Evolutionary conservation across 1,139 yeast genomes (phyloP), one percentile per base, ranked within the genome.

Genomic region (Yamadazyma diddensiae): DNA sequence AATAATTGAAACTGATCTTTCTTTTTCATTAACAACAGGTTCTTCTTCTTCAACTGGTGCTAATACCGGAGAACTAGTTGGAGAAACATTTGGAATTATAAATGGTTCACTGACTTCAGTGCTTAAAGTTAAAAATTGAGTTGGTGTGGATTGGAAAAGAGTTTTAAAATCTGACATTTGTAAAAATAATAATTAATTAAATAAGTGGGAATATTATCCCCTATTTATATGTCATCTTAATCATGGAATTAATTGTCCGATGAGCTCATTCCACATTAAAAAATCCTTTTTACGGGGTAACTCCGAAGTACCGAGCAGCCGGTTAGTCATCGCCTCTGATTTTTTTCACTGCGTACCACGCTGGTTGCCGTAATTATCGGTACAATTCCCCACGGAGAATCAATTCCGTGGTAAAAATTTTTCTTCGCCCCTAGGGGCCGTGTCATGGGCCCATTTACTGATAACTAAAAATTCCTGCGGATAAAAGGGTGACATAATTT

Each of bases 1-100:
- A 25, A 59, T 48, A n/a, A 53, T 43, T 18, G 64, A 57, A 37
- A 54, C 44, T 9, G 50, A 35, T 47, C 62, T 51, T 33, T 46
- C 46, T 28, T 39, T 45, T n/a, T 23, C 47, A 18, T 36, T 42
- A 14, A 36, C 35, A 8, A 29, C 42, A 6, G 13, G 5, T 4
- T 31, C 41, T 39, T 28, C 35, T 31, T 32, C 46, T 26, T 29
- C 33, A 4, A 33, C 39, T 19, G 64, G 56, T 3, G 36, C 33
- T 28, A 61, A 49, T 15, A 45, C 37, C 17, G 72, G 69, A 5
- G 68, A 59, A 2, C 81, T 61, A 6, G 70, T 70, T 25, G 86
- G 86, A 2, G 85, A 78, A 30, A 79, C 69, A 38, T 74, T 59
- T 45, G 82, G 80, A 49, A 80, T 78, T 29, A 80, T 68, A 50